Evolutionary conservation across 2,329 filamentous ascomycete genomes (phyloP), one percentile per base, ranked within the genome.

Genomic region (Cladobotryum mycophilum): DNA sequence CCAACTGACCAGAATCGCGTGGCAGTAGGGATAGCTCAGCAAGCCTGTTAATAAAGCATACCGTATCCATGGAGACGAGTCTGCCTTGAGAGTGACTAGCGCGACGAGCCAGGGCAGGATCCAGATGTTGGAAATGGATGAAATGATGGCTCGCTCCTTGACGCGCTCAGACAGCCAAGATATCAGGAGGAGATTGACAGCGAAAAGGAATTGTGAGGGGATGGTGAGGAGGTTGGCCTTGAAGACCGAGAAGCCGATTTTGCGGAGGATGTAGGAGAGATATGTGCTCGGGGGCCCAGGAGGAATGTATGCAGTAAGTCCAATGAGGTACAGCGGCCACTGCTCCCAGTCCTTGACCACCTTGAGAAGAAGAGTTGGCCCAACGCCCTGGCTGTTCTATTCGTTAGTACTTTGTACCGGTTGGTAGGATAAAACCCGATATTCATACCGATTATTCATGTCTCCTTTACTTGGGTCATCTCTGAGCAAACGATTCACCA

Each of bases 1-100:
- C 65, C 79, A 76, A 0, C 76, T 79, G 0, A 82, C 80, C 37
- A 79, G 68, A 17, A 82, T 75, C 0, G 78, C 75, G 57, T 83
- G 76, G 30, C 38, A 55, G 41, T 67, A 68, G 0, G 67, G 67
- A 38, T 63, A 64, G 3, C 65, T 65, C 5, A 70, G 56, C 8
- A 71, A 57, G 5, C 61, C 62, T 0, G 60, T 62, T 48, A 68
- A 56, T 15, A 69, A 54, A 56, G 74, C 61, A 62, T 72, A 69
- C 8, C 67, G 62, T 53, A 70, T 57, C 75, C 75, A 78, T 0
- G 67, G 64, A 5, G 63, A 70, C 1, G 68, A 61, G 8, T 57
- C 56, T 2, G 61, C 62, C 0, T 67, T 67, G 3, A 76, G 56
- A 3, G 68, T 59, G 7, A 63, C 64, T 4, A 82, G 67, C 1